These are phyloP conservation scores for Fusarium solani-melongenae DNA, from an alignment of 2,329 filamentous ascomycete species.

Conservation along the genomic window DNA sequence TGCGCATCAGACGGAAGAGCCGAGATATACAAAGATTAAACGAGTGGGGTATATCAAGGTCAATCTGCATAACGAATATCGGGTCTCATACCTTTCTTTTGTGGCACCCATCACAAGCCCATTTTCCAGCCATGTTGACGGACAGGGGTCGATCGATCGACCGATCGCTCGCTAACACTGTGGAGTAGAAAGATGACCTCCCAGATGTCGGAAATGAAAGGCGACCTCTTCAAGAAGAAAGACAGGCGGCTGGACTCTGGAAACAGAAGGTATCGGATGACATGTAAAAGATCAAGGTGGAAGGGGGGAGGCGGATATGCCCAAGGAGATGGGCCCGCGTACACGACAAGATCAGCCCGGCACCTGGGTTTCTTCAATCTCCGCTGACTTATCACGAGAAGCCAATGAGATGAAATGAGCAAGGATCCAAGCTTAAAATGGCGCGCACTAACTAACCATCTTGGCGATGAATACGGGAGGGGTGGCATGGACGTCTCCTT, in stretches of 20 bases:
- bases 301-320: neutral
- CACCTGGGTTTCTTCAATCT: neutral
- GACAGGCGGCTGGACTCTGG: neutral
- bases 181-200: neutral
- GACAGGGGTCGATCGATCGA: neutral
- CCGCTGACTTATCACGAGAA: neutral
- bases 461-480: neutral
- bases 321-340: neutral
- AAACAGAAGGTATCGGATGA: neutral
- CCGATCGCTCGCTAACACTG: neutral
- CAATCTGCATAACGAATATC: neutral
- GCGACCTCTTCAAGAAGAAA: neutral
- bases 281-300: neutral
- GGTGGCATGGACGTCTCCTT: neutral
- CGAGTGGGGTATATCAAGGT: neutral
- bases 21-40: neutral
- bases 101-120: neutral
- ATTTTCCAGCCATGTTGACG: neutral
- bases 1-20: neutral
- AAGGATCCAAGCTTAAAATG: neutral
- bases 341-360: neutral
- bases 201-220: neutral
- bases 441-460: neutral
- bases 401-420: neutral
- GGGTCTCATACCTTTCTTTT: neutral